Evolutionary conservation across 2,329 filamentous ascomycete species (phyloP).

Genomic region (Cryphonectria japonica): DNA sequence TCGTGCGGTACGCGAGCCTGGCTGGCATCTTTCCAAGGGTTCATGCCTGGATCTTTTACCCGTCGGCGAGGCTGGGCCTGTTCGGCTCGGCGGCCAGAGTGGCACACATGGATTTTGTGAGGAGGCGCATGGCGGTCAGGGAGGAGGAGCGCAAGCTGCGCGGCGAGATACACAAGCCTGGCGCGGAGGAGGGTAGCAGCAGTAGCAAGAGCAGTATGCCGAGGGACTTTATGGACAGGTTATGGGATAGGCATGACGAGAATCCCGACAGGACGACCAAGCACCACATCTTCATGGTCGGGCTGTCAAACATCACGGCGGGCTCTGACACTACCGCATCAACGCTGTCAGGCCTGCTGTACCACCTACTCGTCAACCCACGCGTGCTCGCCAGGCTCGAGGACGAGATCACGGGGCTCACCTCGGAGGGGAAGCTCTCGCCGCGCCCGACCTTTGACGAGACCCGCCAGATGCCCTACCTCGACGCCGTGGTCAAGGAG

Average conservation of each 20-base stretch:
- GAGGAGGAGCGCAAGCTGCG: slow-evolving; percentile 15
- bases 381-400: slow-evolving; percentile 32
- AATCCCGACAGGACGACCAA: slow-evolving; percentile 47
- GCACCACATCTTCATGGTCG: slow-evolving; percentile 38
- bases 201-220: slow-evolving; percentile 27
- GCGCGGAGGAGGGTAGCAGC: background rate
- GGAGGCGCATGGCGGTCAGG: slow-evolving; percentile 18
- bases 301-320: slow-evolving; percentile 42
- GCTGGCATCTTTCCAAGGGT: slow-evolving; percentile 20
- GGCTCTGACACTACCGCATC: slow-evolving; percentile 53
- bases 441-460: slow-evolving; percentile 40
- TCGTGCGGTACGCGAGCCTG: slow-evolving; percentile 19
- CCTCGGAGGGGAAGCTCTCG: slow-evolving; percentile 28
- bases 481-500: slow-evolving; percentile 59
- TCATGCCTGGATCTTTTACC: slow-evolving; percentile 22
- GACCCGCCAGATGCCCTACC: slow-evolving; percentile 50
- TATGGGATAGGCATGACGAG: slow-evolving; percentile 45
- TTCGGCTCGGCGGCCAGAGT: slow-evolving; percentile 19
- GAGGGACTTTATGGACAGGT: slow-evolving; percentile 47
- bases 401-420: slow-evolving; percentile 33
- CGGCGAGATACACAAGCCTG: background rate
- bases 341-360: slow-evolving; percentile 49
- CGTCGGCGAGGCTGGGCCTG: slow-evolving; percentile 16
- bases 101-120: slow-evolving; percentile 22
- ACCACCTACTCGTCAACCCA: slow-evolving; percentile 45